Base-by-base conservation (phyloP, 73 alveolate genomes). In the Breviolum minutum region DNA sequence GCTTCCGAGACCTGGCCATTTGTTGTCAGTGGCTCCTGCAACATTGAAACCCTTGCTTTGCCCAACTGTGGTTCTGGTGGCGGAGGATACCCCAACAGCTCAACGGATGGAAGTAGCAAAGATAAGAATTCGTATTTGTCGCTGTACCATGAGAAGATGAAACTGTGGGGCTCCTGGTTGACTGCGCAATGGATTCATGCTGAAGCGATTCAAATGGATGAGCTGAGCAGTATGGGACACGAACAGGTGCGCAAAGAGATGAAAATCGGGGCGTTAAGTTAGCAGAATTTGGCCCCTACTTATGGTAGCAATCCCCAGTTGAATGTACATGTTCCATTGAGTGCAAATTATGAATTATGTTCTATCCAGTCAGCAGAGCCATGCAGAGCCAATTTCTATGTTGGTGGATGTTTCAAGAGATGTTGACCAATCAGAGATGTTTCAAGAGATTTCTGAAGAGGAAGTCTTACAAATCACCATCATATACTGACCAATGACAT, bases 141-240 rank as follows among this genome's bases (percentile, higher is more conserved):
- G 32, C 24, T 92, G 68, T 92, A 92, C 81, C 69, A 40, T 27
- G 91, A 92, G 90, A 92, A 92, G 68, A 16, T 92, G 90, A 63
- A 40, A 68, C 81, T 92, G 7, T 92, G 98, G 98, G 98, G 98
- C 22, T 92, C 98, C 64, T 92, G 98, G 98, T 71, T 92, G 81
- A 64, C 27, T 4, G 26, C 91, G 19, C 98, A 74, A 26, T 92
- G 98, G 98, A 26, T 92, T 80, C 98, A 92, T 19, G 29, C 62
- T 0, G 96, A 89, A 13, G 98, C 98, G 48, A 20, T 92, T 19
- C 32, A n/a, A 79, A 54, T 61, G 69, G 87, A 76, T 6, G 98
- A 92, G 48, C 81, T 73, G 70, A 76, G 98, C 10, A 26, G 69
- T 68, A 92, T 92, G 98, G 98, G 91, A 13, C 80, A 80, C 16